phyloP scores from a whole-genome alignment of 768 basidiomycete species.

The Tricholoma sp. region DNA sequence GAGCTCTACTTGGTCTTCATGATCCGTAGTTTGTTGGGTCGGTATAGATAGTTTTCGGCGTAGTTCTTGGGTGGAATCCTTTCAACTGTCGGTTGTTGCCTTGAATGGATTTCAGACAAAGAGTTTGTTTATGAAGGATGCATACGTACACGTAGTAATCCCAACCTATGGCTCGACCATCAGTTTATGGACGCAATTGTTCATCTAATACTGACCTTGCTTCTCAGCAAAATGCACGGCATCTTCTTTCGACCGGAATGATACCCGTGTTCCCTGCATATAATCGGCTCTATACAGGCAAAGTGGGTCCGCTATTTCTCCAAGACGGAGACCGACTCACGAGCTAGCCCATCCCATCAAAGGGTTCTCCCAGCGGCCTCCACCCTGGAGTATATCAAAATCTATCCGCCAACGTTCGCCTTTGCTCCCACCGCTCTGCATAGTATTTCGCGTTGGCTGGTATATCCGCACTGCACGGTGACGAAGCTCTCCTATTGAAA shows the following conservation, averaged over 20 bases:
- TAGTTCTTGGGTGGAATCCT: slow-evolving; percentile 85
- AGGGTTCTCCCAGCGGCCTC: slow-evolving; percentile 95
- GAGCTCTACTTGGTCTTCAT: slow-evolving; percentile 92
- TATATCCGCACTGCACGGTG: slow-evolving; percentile 89
- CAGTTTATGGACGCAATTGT: slow-evolving; percentile 3
- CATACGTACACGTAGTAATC: slow-evolving; percentile 80
- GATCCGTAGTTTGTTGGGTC: slow-evolving; percentile 72
- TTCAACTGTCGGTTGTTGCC: slow-evolving; percentile 56
- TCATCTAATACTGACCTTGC: slow-evolving; percentile 57
- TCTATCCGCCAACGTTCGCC: slow-evolving; percentile 90
- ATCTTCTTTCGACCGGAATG: slow-evolving; percentile 84
- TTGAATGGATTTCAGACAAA: slow-evolving; percentile 20
- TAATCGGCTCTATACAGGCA: slow-evolving; percentile 71
- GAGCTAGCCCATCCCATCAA: slow-evolving; percentile 97
- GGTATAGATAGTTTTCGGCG: slow-evolving; percentile 88
- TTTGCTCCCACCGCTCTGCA: slow-evolving; percentile 89
- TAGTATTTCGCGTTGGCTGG: slow-evolving; percentile 89
- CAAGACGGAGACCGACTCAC: slow-evolving; percentile 41
- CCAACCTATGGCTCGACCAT: slow-evolving; percentile 61
- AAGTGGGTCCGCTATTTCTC: background rate
- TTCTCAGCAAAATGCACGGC: slow-evolving; percentile 96
- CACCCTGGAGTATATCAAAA: slow-evolving; percentile 87
- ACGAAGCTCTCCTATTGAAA: slow-evolving; percentile 64
- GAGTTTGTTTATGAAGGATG: background rate
- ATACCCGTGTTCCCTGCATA: slow-evolving; percentile 84